Conservation (phyloP, 768 basidiomycete species). For the Lactarius hatsudake region DNA sequence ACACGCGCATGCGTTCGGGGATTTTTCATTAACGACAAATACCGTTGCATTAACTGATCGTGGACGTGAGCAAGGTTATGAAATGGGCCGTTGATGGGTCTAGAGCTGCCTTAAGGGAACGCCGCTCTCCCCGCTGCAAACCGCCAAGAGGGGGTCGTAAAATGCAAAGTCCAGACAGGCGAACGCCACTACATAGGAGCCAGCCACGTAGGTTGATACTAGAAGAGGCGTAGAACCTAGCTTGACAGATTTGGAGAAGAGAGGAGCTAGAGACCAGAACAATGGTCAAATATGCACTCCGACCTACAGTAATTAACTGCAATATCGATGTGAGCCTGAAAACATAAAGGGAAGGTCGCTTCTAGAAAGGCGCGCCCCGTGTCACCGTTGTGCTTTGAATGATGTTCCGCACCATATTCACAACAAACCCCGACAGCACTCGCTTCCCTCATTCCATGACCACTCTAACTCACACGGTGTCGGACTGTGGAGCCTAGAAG, state of each 20-base stretch:
- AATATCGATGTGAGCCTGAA: constrained; percentile 17
- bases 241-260: neutral
- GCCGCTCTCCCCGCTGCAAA: neutral
- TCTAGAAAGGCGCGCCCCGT: constrained; percentile 1
- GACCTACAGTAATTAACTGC: neutral
- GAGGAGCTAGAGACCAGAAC: neutral
- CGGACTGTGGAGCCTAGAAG: neutral
- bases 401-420: constrained; percentile 2
- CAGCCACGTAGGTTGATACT: neutral
- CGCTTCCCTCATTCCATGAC: neutral
- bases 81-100: neutral
- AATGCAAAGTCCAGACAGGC: neutral
- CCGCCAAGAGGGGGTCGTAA: neutral
- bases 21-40: neutral
- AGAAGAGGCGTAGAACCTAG: neutral
- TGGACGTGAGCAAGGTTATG: neutral
- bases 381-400: neutral
- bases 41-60: constrained; percentile 3
- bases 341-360: neutral
- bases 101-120: neutral
- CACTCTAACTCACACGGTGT: neutral
- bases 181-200: constrained; percentile 3
- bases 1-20: neutral
- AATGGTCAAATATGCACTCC: neutral
- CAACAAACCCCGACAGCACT: constrained; percentile 2